Conservation (phyloP, 2,329 filamentous ascomycete genomes). For the Aureobasidium vineae region DNA sequence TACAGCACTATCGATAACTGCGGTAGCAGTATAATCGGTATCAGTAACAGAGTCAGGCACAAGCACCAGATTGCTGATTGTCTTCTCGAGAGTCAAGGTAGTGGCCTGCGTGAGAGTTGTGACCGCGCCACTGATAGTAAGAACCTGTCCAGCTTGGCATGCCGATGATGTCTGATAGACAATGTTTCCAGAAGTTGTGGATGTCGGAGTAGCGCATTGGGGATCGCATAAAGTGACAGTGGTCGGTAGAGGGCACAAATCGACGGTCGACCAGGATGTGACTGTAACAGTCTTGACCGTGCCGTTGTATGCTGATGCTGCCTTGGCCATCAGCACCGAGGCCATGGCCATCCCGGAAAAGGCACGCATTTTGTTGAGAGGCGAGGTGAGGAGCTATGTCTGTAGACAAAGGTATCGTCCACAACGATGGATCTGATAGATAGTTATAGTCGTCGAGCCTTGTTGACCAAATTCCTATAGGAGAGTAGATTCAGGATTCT, state of each 20-base stretch:
- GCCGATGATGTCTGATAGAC: background rate
- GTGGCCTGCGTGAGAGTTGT: background rate
- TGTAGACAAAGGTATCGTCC: too few species aligned
- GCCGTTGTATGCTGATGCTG: background rate
- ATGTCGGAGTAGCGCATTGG: background rate
- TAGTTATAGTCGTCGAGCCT: too few species aligned
- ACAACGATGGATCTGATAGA: too few species aligned
- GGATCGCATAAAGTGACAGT: background rate
- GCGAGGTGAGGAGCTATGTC: too few species aligned
- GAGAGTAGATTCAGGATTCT: too few species aligned
- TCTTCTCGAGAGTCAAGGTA: background rate
- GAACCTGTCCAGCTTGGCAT: background rate
- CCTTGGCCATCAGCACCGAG: background rate
- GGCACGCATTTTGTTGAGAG: background rate
- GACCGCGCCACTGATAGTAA: background rate
- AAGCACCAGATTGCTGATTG: background rate
- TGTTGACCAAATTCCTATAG: too few species aligned
- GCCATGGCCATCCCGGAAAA: background rate
- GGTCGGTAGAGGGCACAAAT: background rate
- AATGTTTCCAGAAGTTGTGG: background rate
- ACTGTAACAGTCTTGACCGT: background rate
- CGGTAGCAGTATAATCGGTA: background rate
- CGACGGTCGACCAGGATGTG: slow-evolving; percentile 1
- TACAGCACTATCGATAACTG: background rate
- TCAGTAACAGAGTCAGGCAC: background rate